Evolutionary conservation across 2,329 filamentous ascomycete species (phyloP), one percentile per base, ranked within the genome.

Genomic region (Trichoderma koningiopsis): DNA sequence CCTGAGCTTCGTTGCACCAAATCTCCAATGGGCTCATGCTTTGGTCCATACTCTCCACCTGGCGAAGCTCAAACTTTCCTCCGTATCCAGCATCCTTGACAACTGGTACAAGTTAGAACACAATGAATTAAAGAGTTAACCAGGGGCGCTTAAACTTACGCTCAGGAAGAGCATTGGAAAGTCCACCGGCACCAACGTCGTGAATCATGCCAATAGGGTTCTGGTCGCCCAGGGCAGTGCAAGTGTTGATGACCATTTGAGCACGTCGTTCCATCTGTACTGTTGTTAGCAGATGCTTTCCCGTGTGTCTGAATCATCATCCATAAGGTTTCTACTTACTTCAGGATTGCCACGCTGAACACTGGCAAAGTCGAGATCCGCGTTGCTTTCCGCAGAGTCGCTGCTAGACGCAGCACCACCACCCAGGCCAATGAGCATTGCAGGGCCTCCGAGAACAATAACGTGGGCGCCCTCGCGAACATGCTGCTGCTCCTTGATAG

Each of bases 181-280:
- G 83, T 70, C 96, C 96, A 76, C 96, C 96, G 62, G 96, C 96
- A 71, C 96, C 96, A 57, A 99, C 96, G 77, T 99, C 96, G 79
- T 99, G 96, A 72, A 99, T 98, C 82, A 98, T 95, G 68, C 93
- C 91, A 74, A 99, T 98, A 0, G 96, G 96, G 77, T 92, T 98
- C 72, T 93, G 85, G 4, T 89, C 83, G 19, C 94, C 95, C 75
- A 98, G 87, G 3, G 93, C 91, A 33, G 92, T 89, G 79, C 96
- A 99, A 5, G 93, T 91, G 80, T 98, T 96, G 81, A 99, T 99
- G 72, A 99, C 96, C 88, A 98, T 97, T 82, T 99, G 96, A 2
- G 95, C 96, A 74, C 96, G 88, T 72, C 96, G 87, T 81, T 99
- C 93, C 80, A 98, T 95, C 81, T 75, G 58, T 7, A 11, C 13